Percentiles rank a stretch among this genome's conserved stretches.
Evolutionary conservation across 805 yeast species (phyloP).

Genomic region (Candida silvicultrix): DNA sequence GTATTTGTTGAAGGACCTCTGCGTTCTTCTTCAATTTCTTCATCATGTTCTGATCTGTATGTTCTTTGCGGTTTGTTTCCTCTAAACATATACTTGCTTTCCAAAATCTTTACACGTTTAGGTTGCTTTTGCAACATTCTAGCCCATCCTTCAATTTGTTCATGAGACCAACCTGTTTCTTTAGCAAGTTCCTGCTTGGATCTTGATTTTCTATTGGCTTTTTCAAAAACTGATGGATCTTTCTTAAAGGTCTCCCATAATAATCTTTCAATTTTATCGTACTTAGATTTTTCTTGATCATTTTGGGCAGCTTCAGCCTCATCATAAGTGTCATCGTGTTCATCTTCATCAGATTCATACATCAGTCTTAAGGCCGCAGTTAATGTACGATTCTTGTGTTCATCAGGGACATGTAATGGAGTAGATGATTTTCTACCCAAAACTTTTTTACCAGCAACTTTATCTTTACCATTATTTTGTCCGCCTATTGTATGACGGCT

Average conservation of each 20-base stretch:
- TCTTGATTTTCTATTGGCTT: slow-evolving; percentile 42
- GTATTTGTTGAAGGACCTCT: slow-evolving; percentile 3
- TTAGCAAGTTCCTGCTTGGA: slow-evolving; percentile 44
- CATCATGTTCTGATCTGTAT: slow-evolving; percentile 9
- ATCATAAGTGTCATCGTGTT: slow-evolving; percentile 72
- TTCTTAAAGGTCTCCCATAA: slow-evolving; percentile 52
- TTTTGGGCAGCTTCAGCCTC: slow-evolving; percentile 33
- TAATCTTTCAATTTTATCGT: slow-evolving; percentile 42
- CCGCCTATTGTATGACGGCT: slow-evolving; percentile 14
- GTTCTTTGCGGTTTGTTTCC: slow-evolving; percentile 30
- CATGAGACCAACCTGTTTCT: slow-evolving; percentile 71
- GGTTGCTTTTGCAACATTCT: slow-evolving; percentile 66
- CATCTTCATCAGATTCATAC: slow-evolving; percentile 78
- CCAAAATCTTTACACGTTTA: slow-evolving; percentile 51
- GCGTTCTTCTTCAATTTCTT: slow-evolving; percentile 7
- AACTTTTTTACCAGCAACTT: slow-evolving; percentile 10
- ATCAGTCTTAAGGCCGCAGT: slow-evolving; percentile 55
- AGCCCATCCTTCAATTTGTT: slow-evolving; percentile 93
- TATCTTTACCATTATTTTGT: slow-evolving; percentile 6
- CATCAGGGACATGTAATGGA: slow-evolving; percentile 31
- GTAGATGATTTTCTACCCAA: slow-evolving; percentile 6
- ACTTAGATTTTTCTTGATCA: slow-evolving; percentile 11
- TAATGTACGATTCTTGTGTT: slow-evolving; percentile 50
- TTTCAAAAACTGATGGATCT: slow-evolving; percentile 42
- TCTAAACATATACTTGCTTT: slow-evolving; percentile 50